Base-by-base conservation (phyloP, 208 protist genomes). In the Kentomonas sorsogonicus region DNA sequence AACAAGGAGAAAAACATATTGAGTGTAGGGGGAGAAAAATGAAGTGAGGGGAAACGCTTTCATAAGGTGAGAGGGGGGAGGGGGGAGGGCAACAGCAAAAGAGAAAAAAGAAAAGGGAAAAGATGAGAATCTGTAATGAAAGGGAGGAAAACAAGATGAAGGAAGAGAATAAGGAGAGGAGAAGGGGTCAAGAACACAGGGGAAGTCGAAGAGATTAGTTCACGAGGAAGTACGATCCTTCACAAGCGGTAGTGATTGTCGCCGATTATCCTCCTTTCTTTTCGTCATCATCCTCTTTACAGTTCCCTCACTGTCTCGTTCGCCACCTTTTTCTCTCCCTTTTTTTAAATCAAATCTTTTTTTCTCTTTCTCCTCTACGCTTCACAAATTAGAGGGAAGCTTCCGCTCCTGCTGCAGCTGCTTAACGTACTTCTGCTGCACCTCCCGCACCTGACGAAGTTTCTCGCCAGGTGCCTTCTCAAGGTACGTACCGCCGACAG, bases 391-490 rank as follows among this genome's bases (percentile, higher is more conserved):
- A 15, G 5, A 5, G 7, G 7, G 11, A 5, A 15, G 7, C 33
- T 36, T 36, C 5, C 5, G 5, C 7, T 36, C 5, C 11, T 5
- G 7, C 33, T 36, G 33, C 33, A 36, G 11, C 5, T 36, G 7
- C 5, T 5, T 11, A 36, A 36, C 5, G 33, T 36, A 15, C 7
- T 36, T 11, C 5, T 5, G 7, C 33, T 36, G 33, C 33, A 15
- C 33, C 5, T 36, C 33, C 5, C 5, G 33, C 33, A 15, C 33
- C 33, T 36, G 33, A 36, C 11, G 33, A 5, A 5, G 65, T 29
- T 77, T 77, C 36, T 68, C 70, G 20, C 69, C 61, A 11, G 52
- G 27, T 40, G 66, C 39, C 44, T 66, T 66, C 43, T 77, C 57
- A n/a, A 77, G 16, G 53, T 60, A 69, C 2, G 61, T 66, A 0